Evolutionary conservation across 306 rosid species (phyloP).

Genomic region (Castanea sativa): DNA sequence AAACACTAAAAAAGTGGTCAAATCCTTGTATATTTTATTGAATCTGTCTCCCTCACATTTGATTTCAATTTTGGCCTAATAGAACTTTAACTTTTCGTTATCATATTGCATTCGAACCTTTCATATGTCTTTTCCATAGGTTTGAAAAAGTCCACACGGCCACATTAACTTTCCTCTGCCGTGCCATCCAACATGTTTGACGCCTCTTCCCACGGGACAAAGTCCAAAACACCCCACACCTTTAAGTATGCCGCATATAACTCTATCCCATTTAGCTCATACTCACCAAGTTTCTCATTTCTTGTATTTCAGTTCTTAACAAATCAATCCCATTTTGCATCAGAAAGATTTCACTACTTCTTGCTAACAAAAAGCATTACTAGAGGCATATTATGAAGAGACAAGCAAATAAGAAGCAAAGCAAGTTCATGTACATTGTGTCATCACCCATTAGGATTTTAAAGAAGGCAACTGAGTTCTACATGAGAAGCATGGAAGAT

Average conservation of each 20-base stretch:
- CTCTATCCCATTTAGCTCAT: not conserved
- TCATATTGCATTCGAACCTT: not conserved
- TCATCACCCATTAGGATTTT: constrained; percentile 39
- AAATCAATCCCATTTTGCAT: not conserved
- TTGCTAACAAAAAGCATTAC: not conserved
- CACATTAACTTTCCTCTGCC: not conserved
- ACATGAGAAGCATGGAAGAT: constrained; percentile 29
- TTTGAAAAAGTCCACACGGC: constrained; percentile 15
- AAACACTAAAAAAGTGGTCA: no score
- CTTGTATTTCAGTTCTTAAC: not conserved
- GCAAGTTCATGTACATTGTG: constrained; percentile 20
- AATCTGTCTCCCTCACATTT: not conserved
- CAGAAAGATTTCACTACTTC: not conserved
- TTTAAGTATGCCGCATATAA: not conserved
- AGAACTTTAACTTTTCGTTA: not conserved
- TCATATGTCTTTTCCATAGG: not conserved
- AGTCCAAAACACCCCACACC: constrained; percentile 1
- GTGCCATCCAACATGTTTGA: not conserved
- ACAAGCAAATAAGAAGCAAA: constrained; percentile 15
- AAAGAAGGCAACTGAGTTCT: constrained; percentile 39
- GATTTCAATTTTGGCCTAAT: not conserved
- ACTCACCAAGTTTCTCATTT: not conserved
- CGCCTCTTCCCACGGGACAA: not conserved
- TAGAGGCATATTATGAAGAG: constrained; percentile 11
- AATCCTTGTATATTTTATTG: not conserved